Evolutionary conservation across 1,139 yeast species (phyloP).

Genomic region (Blastobotrys persicus): DNA sequence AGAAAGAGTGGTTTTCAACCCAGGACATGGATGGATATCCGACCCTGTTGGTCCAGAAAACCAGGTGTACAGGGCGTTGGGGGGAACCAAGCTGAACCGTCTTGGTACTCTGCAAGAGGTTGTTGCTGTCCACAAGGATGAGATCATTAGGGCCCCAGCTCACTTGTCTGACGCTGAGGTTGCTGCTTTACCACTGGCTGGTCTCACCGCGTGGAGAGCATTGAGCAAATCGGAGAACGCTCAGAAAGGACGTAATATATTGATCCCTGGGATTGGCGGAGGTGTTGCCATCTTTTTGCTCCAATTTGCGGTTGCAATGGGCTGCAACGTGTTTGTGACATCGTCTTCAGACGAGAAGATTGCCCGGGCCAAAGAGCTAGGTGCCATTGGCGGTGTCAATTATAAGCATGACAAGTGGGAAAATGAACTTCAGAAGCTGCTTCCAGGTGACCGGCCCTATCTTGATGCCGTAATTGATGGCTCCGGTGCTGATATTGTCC

Average conservation of each 20-base stretch:
- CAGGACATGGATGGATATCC: neutral
- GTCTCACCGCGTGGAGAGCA: neutral
- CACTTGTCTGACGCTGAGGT: neutral
- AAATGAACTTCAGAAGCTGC: neutral
- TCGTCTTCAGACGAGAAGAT: neutral
- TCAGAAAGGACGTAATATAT: neutral
- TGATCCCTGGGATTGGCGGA: neutral
- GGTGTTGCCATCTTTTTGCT: neutral
- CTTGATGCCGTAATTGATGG: neutral
- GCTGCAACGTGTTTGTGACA: neutral
- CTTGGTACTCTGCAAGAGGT: neutral
- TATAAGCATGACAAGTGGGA: neutral
- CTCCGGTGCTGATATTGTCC: neutral
- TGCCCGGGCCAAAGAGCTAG: neutral
- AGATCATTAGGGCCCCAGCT: slow-evolving; percentile 2
- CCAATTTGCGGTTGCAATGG: neutral
- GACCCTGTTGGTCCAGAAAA: neutral
- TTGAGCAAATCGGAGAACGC: neutral
- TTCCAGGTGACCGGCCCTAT: slow-evolving; percentile 8
- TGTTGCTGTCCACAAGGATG: neutral
- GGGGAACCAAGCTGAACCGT: neutral
- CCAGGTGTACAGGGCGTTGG: neutral
- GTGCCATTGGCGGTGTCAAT: neutral
- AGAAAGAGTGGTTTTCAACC: neutral
- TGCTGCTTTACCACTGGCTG: neutral